Conservation (phyloP, 2,329 filamentous ascomycete genomes). For the Cladophialophora yegresii region DNA sequence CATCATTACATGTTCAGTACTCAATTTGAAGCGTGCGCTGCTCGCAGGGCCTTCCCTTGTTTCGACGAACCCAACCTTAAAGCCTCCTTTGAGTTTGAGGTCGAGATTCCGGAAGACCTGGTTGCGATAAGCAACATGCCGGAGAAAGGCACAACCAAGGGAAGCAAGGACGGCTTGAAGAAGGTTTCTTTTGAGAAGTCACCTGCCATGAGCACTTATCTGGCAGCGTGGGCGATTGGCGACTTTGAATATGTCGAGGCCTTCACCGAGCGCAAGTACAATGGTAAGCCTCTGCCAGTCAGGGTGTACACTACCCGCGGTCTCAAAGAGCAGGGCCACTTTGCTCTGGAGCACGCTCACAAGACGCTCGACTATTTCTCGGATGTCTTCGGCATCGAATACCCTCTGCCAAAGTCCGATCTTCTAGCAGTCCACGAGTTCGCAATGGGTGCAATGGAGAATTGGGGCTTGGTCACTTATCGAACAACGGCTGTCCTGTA, state of each 20-base stretch:
- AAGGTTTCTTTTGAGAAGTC: slow-evolving; percentile 77
- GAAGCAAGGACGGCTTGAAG: slow-evolving; percentile 66
- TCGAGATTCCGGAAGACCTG: slow-evolving; percentile 86
- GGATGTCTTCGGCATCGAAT: slow-evolving; percentile 87
- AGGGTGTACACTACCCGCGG: slow-evolving; percentile 94
- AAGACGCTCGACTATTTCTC: slow-evolving; percentile 97
- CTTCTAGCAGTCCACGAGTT: slow-evolving; percentile 92
- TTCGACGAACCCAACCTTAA: slow-evolving; percentile 98
- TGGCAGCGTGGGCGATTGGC: slow-evolving; percentile 90
- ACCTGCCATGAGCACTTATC: slow-evolving; percentile 86
- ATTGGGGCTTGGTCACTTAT: slow-evolving; percentile 96
- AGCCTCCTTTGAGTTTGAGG: slow-evolving; percentile 89
- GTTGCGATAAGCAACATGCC: slow-evolving; percentile 96
- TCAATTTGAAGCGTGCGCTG: slow-evolving; percentile 96
- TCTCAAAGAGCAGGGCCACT: slow-evolving; percentile 87
- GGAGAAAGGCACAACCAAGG: slow-evolving; percentile 69
- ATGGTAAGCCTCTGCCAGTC: slow-evolving; percentile 86
- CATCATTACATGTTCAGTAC: slow-evolving; percentile 78
- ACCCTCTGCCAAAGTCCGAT: slow-evolving; percentile 89
- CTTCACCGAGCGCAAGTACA: slow-evolving; percentile 84
- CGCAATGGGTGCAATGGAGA: slow-evolving; percentile 83
- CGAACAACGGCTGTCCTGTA: slow-evolving; percentile 94
- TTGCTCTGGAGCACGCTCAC: slow-evolving; percentile 86
- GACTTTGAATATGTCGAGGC: slow-evolving; percentile 97
- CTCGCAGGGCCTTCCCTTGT: slow-evolving; percentile 91